Evolutionary conservation across 2,329 filamentous ascomycete genomes (phyloP), one percentile per base, ranked within the genome.

Genomic region (Aspergillus sp.): DNA sequence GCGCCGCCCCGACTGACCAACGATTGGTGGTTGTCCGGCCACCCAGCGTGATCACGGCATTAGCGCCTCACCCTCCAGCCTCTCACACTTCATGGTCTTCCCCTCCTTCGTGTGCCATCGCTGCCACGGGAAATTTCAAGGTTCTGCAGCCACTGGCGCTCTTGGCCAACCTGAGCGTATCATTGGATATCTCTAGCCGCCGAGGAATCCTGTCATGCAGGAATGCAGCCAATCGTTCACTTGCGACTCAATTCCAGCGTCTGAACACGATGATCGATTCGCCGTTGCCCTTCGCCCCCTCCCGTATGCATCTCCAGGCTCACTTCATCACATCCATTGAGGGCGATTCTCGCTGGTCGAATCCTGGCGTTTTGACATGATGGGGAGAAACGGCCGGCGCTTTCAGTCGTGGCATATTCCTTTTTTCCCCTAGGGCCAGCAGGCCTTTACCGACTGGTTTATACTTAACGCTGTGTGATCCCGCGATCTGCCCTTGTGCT

Each of bases 291-390:
- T 45, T 47, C 45, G 12, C 42, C 53, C 58, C 59, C 55, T 50
- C 56, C 41, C 30, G 43, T 44, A 59, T 64, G 63, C 63, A 66
- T 53, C 54, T 62, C 45, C 59, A 62, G 32, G 48, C 52, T 54
- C 50, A 55, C 47, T 53, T 52, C 47, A 53, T 66, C 63, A 66
- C 63, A 64, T 60, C 53, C 44, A 55, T 36, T 32, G 8, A 42
- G 44, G 43, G 34, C 24, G 18, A 57, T 55, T 44, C 55, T 61
- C 45, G 51, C 51, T 54, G 47, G 53, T 15, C 12, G 7, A 11
- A 38, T 56, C 49, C 24, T 36, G n/a, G 22, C 55, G 41, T 44
- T 49, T 53, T 42, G 42, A 20, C 39, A 47, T 9, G 53, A 50
- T 50, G 26, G 38, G n/a, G 41, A 56, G 20, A 7, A 41, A 48